Conservation (phyloP, 495 filamentous ascomycete genomes). For the Aspergillus ellipticus region DNA sequence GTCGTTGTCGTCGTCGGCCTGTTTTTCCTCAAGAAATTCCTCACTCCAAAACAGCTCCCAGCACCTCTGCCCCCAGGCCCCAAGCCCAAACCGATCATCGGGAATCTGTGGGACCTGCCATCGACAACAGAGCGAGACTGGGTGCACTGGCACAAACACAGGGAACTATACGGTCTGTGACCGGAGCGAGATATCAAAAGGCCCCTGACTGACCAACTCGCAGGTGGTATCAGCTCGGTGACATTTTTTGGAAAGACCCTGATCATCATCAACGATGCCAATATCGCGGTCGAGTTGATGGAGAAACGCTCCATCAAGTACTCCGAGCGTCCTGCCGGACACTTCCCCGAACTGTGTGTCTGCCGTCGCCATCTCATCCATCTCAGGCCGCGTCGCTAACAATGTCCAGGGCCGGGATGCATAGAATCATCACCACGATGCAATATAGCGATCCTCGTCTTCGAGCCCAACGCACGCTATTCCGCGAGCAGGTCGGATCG, state of each 20-base stretch:
- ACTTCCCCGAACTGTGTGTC: neutral
- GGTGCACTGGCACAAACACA: slow-evolving; percentile 49
- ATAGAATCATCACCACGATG: slow-evolving; percentile 1
- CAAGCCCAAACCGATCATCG: slow-evolving; percentile 34
- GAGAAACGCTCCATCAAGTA: slow-evolving; percentile 42
- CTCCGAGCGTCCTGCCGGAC: slow-evolving; percentile 31
- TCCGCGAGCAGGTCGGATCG: slow-evolving; percentile 10
- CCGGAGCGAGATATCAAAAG: neutral
- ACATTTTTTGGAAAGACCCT: slow-evolving; percentile 43
- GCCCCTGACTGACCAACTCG: neutral
- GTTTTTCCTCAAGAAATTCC: neutral
- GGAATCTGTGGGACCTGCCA: slow-evolving; percentile 47
- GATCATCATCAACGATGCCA: slow-evolving; percentile 43
- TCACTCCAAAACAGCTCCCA: neutral
- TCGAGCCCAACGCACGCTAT: slow-evolving; percentile 27
- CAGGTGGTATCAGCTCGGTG: slow-evolving; percentile 49
- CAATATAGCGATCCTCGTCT: neutral
- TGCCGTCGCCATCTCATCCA: too few relatives aligned
- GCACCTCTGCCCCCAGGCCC: slow-evolving; percentile 9
- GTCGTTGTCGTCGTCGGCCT: neutral
- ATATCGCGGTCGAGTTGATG: slow-evolving; percentile 40
- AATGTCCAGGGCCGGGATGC: slow-evolving; percentile 1
- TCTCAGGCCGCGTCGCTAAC: slow-evolving; percentile 2
- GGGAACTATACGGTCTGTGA: slow-evolving; percentile 40
- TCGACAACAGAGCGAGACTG: slow-evolving; percentile 33